Percentiles rank a stretch among this genome's conserved stretches.
Conservation (phyloP, 257 asterid species). For the Solanum corneliomulleri region DNA sequence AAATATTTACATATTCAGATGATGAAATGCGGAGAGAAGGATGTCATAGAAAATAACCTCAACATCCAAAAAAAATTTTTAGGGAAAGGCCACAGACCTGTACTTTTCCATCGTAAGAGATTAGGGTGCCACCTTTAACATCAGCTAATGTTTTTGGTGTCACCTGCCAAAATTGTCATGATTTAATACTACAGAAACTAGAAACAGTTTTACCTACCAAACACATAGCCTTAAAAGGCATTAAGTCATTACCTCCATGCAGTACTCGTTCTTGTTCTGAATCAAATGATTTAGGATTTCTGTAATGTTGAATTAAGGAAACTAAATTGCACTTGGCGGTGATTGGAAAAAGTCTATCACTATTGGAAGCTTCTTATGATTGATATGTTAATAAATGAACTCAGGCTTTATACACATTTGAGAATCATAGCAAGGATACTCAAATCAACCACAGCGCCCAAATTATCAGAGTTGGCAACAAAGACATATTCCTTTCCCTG, state of each 20-base stretch:
- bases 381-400: background rate
- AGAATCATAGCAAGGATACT: conserved; percentile 57
- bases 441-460: conserved; percentile 96
- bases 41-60: background rate
- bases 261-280: conserved; percentile 77
- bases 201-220: background rate
- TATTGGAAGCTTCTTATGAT: background rate
- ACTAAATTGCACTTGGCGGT: background rate
- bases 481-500: conserved; percentile 98
- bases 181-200: background rate
- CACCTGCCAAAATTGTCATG: conserved; percentile 44
- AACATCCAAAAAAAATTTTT: background rate
- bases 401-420: background rate
- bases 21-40: background rate
- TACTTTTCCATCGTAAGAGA: conserved; percentile 89
- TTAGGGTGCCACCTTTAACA: conserved; percentile 97
- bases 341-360: background rate
- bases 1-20: background rate
- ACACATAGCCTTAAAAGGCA: background rate
- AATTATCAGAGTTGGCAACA: conserved; percentile 90
- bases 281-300: conserved; percentile 87
- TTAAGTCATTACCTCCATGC: conserved; percentile 78
- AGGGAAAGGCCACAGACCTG: conserved; percentile 36
- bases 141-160: conserved; percentile 98
- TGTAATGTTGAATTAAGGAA: conserved; percentile 49